phyloP scores from a whole-genome alignment of 495 filamentous ascomycete species.

The Cladorrhinum samala region DNA sequence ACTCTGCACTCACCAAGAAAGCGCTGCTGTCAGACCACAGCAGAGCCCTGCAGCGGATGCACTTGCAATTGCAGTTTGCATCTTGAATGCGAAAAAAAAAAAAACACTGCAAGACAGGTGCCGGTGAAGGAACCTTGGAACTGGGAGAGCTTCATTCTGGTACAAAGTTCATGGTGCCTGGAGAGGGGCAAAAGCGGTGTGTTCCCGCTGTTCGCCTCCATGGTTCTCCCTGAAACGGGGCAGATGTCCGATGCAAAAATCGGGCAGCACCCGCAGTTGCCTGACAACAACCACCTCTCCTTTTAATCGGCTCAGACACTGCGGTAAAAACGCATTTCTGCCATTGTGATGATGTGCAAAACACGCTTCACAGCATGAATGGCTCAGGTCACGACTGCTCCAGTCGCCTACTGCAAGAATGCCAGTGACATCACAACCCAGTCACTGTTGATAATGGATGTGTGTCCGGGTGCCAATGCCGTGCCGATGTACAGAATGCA shows the following conservation, averaged over 20 bases:
- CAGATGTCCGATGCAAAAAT: not conserved
- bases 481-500: no score
- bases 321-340: not conserved
- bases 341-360: not conserved
- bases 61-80: not conserved
- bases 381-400: not conserved
- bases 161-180: not conserved
- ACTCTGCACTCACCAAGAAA: not conserved
- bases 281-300: not conserved
- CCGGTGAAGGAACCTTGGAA: not conserved
- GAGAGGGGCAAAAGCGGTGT: not conserved
- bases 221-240: slow-evolving; percentile 4
- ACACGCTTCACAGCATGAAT: not conserved
- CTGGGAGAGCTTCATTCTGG: no score
- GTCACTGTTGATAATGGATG: not conserved
- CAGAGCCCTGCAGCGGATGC: not conserved
- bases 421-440: not conserved
- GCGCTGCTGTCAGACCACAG: not conserved
- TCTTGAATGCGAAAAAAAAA: not conserved
- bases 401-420: not conserved
- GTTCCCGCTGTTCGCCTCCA: not conserved
- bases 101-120: not conserved
- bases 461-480: no score
- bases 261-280: not conserved
- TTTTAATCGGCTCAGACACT: no score